Evolutionary conservation across 2,329 filamentous ascomycete genomes (phyloP), one percentile per base, ranked within the genome.

Genomic region (Pyricularia sp.): DNA sequence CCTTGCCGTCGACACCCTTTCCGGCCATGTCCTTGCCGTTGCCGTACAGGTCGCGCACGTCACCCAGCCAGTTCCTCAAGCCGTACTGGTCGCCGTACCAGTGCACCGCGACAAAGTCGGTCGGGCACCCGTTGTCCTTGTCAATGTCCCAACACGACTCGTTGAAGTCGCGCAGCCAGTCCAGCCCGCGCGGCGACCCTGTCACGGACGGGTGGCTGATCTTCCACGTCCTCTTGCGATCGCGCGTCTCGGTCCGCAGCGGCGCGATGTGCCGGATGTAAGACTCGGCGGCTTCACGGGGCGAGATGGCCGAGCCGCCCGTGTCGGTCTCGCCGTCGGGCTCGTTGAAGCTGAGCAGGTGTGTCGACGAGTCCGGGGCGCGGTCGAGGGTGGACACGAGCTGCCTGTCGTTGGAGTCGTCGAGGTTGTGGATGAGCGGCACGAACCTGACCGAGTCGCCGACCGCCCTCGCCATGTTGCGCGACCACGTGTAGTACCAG

Each of bases 21-120:
- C 26, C 12, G 1, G 68, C 71, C 9, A 71, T 64, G 4, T 72
- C 71, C 17, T n/a, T 50, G 42, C 42, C 42, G 42, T 50, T n/a
- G 64, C 75, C 76, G 72, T 82, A 82, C 64, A 79, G 81, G 0
- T 76, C 75, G 0, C 64, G 58, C 28, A 69, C 64, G 71, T 86
- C 82, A 5, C 89, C 89, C 69, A 92, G 81, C 71, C 90, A 88
- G 71, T 85, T 88, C 2, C 88, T 87, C 71, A 92, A 76, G 0
- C 89, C 89, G 66, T 86, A 85, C 73, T 92, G 92, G 71, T 88
- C 85, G 26, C 91, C 90, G 73, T 89, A 90, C 86, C 87, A 90
- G 73, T 90, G 88, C 28, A 90, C 77, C 0, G 86, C 83, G 20
- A 89, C 78, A 70, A 89, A 90, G 74, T 89, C 86, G 73, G 83